These are phyloP conservation scores for Citrullus amarus DNA, from an alignment of 306 rosid genomes.

Conservation along the genomic window DNA sequence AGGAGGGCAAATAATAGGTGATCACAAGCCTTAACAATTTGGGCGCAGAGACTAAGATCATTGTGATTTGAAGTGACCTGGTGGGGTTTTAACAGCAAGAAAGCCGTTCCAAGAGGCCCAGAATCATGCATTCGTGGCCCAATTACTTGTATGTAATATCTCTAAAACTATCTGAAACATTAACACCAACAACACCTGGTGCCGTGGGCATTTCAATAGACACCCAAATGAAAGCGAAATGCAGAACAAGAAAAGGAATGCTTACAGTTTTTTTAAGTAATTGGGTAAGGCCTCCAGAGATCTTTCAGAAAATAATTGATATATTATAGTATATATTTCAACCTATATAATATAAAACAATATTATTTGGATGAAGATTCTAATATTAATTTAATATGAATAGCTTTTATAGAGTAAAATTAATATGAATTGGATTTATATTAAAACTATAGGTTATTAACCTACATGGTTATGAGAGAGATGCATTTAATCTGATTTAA, in stretches of 20 bases:
- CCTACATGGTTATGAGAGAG: no score
- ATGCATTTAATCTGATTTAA: no score
- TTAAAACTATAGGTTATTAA: no score
- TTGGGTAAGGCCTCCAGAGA: slow-evolving; percentile 31
- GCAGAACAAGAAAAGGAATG: background rate
- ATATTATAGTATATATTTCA: no score
- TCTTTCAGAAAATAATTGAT: no score
- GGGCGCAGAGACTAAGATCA: slow-evolving; percentile 50
- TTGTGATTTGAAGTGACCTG: slow-evolving; percentile 26
- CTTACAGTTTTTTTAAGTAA: slow-evolving; percentile 57
- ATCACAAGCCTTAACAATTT: slow-evolving; percentile 57
- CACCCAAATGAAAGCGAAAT: background rate
- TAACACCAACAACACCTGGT: slow-evolving; percentile 23
- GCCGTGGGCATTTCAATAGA: slow-evolving; percentile 1
- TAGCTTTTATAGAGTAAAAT: no score
- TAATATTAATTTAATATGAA: no score
- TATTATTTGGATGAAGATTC: no score
- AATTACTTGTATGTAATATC: slow-evolving; percentile 12
- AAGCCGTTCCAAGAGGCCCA: slow-evolving; percentile 65
- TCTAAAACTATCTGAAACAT: slow-evolving; percentile 33
- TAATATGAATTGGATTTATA: no score
- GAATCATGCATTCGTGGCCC: slow-evolving; percentile 35
- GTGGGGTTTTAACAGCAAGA: slow-evolving; percentile 48
- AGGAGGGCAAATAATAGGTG: slow-evolving; percentile 17
- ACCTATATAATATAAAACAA: no score